Percentiles rank a stretch among this genome's conserved stretches.
These are phyloP conservation scores for Gautieria morchelliformis DNA, from an alignment of 768 basidiomycete genomes.

Conservation along the genomic window DNA sequence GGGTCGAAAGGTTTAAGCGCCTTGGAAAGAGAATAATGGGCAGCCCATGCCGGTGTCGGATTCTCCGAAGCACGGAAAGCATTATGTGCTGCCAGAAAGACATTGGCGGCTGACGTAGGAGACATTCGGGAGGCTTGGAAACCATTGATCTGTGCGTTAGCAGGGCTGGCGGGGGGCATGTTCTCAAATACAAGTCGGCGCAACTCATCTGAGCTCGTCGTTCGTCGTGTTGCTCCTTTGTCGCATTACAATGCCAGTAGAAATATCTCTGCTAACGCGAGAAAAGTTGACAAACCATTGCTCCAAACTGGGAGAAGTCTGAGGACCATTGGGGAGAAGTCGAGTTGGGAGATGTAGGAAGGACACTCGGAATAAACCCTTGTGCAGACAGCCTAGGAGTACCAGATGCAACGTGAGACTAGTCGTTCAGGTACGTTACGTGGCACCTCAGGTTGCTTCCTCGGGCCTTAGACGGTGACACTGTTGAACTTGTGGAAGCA, in stretches of 20 bases:
- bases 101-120: neutral
- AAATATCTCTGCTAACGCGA: neutral
- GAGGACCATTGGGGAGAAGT: conserved; percentile 60
- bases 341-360: conserved; percentile 52
- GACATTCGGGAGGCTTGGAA: neutral
- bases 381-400: conserved; percentile 32
- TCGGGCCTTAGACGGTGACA: too few relatives aligned
- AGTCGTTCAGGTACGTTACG: too few relatives aligned
- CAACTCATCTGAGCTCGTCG: conserved; percentile 22
- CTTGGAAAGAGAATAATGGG: conserved; percentile 6
- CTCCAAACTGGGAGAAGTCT: conserved; percentile 32
- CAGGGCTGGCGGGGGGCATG: conserved; percentile 14
- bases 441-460: too few relatives aligned
- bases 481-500: too few relatives aligned
- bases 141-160: too few relatives aligned
- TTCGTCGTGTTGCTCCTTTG: neutral
- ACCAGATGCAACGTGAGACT: conserved; percentile 12
- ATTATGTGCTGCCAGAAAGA: conserved; percentile 22
- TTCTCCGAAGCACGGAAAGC: conserved; percentile 28
- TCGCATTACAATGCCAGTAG: neutral
- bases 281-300: neutral
- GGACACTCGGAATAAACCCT: conserved; percentile 40
- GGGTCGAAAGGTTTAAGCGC: conserved; percentile 10
- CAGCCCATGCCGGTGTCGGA: conserved; percentile 19
- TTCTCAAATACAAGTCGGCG: conserved; percentile 26